phyloP scores from a whole-genome alignment of 495 filamentous ascomycete genomes.

The Achaetomiella virescens region DNA sequence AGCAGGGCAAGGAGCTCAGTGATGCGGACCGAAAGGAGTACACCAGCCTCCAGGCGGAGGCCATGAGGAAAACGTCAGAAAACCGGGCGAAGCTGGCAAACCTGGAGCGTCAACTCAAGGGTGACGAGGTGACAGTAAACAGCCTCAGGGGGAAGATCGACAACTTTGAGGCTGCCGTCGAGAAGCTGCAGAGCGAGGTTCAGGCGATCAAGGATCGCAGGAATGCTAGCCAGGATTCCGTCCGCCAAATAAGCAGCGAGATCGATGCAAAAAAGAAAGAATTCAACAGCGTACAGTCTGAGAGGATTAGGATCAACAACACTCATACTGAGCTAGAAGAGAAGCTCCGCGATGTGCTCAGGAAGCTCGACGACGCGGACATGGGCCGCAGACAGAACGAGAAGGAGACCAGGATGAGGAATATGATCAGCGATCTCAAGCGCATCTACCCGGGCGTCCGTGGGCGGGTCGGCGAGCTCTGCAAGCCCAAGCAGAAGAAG shows the following conservation, averaged over 20 bases:
- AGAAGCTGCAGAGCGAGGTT: constrained; percentile 68
- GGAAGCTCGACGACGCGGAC: constrained; percentile 73
- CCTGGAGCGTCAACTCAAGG: constrained; percentile 75
- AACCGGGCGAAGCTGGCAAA: constrained; percentile 82
- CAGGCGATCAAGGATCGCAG: constrained; percentile 62
- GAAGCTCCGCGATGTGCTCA: constrained; percentile 73
- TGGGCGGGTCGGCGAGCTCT: constrained; percentile 84
- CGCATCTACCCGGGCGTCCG: constrained; percentile 88
- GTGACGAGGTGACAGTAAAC: constrained; percentile 80
- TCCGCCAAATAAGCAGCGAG: constrained; percentile 63
- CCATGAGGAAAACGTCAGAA: constrained; percentile 72
- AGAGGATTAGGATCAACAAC: constrained; percentile 70
- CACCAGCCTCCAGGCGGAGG: constrained; percentile 75
- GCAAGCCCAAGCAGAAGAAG: constrained; percentile 93
- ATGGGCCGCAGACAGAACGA: constrained; percentile 77
- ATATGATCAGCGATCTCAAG: constrained; percentile 77
- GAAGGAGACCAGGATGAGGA: constrained; percentile 67
- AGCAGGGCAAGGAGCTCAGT: constrained; percentile 78
- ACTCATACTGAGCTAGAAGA: constrained; percentile 84
- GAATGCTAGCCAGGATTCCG: constrained; percentile 48
- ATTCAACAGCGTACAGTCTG: constrained; percentile 75
- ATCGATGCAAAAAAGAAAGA: constrained; percentile 89
- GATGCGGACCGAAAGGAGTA: constrained; percentile 87
- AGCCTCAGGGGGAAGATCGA: constrained; percentile 84
- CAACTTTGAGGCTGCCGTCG: constrained; percentile 60